phyloP scores from a whole-genome alignment of 441 rosid species.

The Bruguiera hainesii region DNA sequence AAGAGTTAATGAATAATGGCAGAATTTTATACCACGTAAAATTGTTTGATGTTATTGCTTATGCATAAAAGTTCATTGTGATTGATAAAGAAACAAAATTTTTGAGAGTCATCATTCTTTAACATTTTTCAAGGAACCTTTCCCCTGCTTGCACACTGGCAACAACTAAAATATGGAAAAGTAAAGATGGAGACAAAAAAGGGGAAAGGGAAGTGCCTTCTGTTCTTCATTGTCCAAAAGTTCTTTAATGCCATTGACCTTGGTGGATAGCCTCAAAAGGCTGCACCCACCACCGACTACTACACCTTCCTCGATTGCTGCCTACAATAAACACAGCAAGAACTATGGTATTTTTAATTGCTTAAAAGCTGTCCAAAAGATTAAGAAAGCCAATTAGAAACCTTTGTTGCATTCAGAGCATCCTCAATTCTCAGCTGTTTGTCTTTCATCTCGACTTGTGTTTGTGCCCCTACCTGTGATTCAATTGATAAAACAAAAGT shows the following conservation, averaged over 20 bases:
- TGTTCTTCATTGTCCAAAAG: conserved; percentile 69
- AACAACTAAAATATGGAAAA: not conserved
- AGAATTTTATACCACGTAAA: not conserved
- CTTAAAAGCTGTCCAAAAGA: conserved; percentile 9
- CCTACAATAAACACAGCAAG: conserved; percentile 40
- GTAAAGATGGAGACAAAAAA: not conserved
- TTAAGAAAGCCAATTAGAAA: conserved; percentile 19
- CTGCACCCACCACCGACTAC: conserved; percentile 89
- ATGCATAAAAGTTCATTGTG: not conserved
- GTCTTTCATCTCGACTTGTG: conserved; percentile 83
- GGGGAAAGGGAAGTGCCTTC: conserved; percentile 36
- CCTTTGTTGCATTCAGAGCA: conserved; percentile 97
- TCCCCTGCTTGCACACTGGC: not conserved
- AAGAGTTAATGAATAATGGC: not conserved
- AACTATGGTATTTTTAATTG: conserved; percentile 6
- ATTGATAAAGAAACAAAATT: not conserved
- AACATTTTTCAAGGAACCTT: conserved; percentile 1
- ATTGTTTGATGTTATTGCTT: not conserved
- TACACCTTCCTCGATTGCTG: conserved; percentile 90
- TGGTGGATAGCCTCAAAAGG: conserved; percentile 65
- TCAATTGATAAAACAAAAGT: conserved; percentile 17
- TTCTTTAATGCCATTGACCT: conserved; percentile 63
- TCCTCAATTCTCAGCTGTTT: conserved; percentile 84
- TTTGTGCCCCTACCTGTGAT: conserved; percentile 85
- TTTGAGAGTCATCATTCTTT: not conserved